Base-by-base conservation (phyloP, 768 basidiomycete species). In the Leccinum aurantiacum region DNA sequence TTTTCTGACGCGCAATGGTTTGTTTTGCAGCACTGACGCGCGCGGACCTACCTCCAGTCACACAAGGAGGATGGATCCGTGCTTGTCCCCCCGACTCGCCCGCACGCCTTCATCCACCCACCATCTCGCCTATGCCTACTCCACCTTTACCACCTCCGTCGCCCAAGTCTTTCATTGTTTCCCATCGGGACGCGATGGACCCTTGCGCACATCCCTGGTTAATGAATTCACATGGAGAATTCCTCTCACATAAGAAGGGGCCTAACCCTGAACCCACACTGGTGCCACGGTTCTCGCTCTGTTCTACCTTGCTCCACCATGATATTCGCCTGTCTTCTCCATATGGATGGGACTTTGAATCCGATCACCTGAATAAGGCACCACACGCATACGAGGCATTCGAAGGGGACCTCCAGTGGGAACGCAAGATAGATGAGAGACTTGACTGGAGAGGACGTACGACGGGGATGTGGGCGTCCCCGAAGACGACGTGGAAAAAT, bases 391-490 rank as follows among this genome's bases (percentile, higher is more conserved):
- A 77, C 6, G 74, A 75, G 3, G 69, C 69, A 3, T 69, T 57
- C 17, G 76, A 85, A 63, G 69, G 64, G 3, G 84, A 90, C 70
- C 81, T 86, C 8, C 78, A 77, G 0, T 93, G 87, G 83, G 82
- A 85, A 15, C 77, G 81, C 33, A 91, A 88, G 74, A 31, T 74
- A 2, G 82, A 88, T 67, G 83, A 87, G 60, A 75, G 82, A 4
- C 63, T 91, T 17, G 76, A 84, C 44, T 92, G 91, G 91, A 79
- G 91, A 44, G 91, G 91, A 3, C 83, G 83, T 46, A 89, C 84
- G 50, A 91, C 90, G 0, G 91, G 90, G 9, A 87, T 84, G 19
- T 74, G 64, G 54, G 79, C 82, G 37, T 66, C 72, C 15, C 58
- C 67, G 2, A 56, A 63, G 1, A 74, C 78, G 8, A 73, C 74